A percentile compares a stretch with the other conserved stretches of the same genome.
These are phyloP conservation scores for Alternaria hordeiaustralica DNA, from an alignment of 2,329 filamentous ascomycete genomes.

Conservation along the genomic window DNA sequence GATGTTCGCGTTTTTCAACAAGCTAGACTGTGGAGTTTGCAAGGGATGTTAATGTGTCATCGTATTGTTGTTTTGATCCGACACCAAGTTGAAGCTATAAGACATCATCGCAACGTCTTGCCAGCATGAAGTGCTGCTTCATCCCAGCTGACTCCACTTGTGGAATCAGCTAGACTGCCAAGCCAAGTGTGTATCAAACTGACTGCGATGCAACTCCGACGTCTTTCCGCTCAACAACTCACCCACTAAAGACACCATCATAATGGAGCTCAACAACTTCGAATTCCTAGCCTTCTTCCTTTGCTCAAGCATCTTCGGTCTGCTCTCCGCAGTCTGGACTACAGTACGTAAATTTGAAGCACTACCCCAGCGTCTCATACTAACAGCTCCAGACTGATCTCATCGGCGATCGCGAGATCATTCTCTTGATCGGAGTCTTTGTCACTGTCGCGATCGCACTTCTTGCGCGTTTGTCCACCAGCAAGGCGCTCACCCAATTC, in stretches of 20 bases:
- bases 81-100: background rate
- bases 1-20: background rate
- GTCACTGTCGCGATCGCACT: background rate
- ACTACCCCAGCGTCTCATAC: background rate
- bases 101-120: background rate
- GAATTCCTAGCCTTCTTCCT: constrained; percentile 17
- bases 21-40: too few species aligned
- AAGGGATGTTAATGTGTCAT: background rate
- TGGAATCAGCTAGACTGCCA: constrained; percentile 2
- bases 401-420: constrained; percentile 14
- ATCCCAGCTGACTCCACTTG: background rate
- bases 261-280: constrained; percentile 15
- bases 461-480: background rate
- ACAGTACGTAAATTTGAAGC: constrained; percentile 3
- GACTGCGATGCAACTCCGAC: background rate
- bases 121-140: background rate
- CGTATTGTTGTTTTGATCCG: too few species aligned
- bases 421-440: constrained; percentile 13
- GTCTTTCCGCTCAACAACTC: background rate
- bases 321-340: constrained; percentile 2
- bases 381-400: constrained; percentile 9
- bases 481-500: constrained; percentile 2
- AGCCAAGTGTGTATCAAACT: background rate
- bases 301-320: constrained; percentile 12
- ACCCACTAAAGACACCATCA: background rate